Percentiles rank a stretch among this genome's conserved stretches.
These are phyloP conservation scores for Oryza punctata DNA, from an alignment of 176 grass and related monocot genomes.

Conservation along the genomic window DNA sequence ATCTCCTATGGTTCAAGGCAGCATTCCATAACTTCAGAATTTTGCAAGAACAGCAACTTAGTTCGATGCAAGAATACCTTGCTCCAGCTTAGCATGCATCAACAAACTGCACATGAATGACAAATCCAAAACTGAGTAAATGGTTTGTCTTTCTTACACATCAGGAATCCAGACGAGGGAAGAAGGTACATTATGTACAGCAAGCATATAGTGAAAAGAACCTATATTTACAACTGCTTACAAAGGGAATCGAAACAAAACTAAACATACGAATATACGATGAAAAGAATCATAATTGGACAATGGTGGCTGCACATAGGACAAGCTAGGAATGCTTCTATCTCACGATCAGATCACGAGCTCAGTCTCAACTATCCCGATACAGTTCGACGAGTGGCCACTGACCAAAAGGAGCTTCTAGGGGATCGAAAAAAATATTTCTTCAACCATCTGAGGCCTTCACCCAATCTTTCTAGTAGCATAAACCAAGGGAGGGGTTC, in stretches of 20 bases:
- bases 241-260: conserved; percentile 8
- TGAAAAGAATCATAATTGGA: conserved; percentile 14
- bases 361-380: background rate
- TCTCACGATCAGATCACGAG: background rate
- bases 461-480: conserved; percentile 29
- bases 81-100: background rate
- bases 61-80: background rate
- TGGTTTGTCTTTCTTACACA: conserved; percentile 2
- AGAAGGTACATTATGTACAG: background rate
- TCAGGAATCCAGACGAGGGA: background rate
- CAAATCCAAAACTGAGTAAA: background rate
- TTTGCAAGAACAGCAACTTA: background rate
- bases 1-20: background rate
- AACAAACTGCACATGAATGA: background rate
- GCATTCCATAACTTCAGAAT: background rate
- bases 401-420: background rate
- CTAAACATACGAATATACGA: background rate
- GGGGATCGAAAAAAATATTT: conserved; percentile 15
- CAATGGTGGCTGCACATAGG: background rate
- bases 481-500: conserved; percentile 14
- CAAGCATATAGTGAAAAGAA: background rate
- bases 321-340: background rate
- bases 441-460: conserved; percentile 24
- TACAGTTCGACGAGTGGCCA: background rate
- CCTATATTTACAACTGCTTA: conserved; percentile 34